Base-by-base conservation (phyloP, 139 green algal species). In the Eudorina sp. region DNA sequence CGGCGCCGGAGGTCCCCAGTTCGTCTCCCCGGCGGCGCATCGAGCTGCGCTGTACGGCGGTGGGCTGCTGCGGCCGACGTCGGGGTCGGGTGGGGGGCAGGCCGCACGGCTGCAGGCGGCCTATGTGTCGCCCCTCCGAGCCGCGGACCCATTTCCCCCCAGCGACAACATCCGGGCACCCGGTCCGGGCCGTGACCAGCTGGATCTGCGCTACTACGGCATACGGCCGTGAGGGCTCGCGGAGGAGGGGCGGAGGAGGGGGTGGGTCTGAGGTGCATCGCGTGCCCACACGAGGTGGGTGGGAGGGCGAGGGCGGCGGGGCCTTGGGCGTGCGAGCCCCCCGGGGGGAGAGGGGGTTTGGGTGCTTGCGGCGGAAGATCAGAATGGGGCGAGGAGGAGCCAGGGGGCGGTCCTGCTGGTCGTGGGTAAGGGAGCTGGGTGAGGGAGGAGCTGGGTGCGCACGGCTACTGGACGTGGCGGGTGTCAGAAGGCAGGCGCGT, bases 151-250 rank as follows among this genome's bases (percentile, higher is more conserved):
- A 31, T 2, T 21, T 13, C 48, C 31, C 4, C 5, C 23, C 0
- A 55, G 29, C 29, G 60, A 64, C 45, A 86, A 86, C 80, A 76
- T 86, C 43, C 4, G 60, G 43, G 79, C 79, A 19, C 43, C 41
- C 3, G 8, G n/a, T 2, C 55, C 58, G 27, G 25, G 55, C 11
- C 66, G 55, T 25, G 77, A 25, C 1, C 27, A 40, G 5, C 55
- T 85, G 0, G 34, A 86, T 14, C 45, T 76, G 2, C 2, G 27
- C 16, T 86, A 51, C 43, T 86, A 86, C 48, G 80, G 80, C 14
- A 19, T 85, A 9, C 3, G 38, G 13, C 25, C 18, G 11, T 62
- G 73, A 62, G 41, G 80, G 38, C 9, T 72, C 3, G 29, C 78
- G 81, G 2, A 70, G 86, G 34, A 83, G 46, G 48, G 55, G 8